phyloP scores from a whole-genome alignment of 257 asterid species.

The Petunia axillaris region DNA sequence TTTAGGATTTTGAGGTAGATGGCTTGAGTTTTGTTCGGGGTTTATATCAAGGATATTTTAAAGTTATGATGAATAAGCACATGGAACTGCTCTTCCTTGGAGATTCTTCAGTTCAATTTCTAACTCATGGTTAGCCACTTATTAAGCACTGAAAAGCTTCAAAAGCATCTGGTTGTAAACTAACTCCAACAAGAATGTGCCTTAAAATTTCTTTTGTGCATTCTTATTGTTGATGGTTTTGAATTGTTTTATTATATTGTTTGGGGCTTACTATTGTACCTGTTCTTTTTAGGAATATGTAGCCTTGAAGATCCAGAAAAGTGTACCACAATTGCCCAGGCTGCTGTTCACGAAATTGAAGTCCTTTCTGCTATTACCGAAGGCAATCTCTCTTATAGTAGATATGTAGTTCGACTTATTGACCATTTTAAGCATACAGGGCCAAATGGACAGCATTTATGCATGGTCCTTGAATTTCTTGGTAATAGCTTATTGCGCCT shows the following conservation, averaged over 20 bases:
- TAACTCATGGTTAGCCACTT: background rate
- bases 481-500: conserved; percentile 90
- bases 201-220: background rate
- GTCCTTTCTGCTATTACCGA: conserved; percentile 78
- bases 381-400: conserved; percentile 69
- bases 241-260: background rate
- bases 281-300: conserved; percentile 61
- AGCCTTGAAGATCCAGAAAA: conserved; percentile 97
- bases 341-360: conserved; percentile 93
- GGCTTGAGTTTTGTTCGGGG: too few relatives aligned
- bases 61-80: conserved; percentile 20
- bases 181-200: background rate
- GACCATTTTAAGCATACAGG: conserved; percentile 95
- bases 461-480: conserved; percentile 98
- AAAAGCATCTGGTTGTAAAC: background rate
- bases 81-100: background rate
- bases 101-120: background rate
- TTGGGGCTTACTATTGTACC: conserved; percentile 9
- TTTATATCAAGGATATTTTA: background rate
- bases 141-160: background rate
- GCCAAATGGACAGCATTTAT: conserved; percentile 96
- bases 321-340: conserved; percentile 97
- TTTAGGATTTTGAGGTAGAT: too few relatives aligned
- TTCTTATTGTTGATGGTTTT: conserved; percentile 17
- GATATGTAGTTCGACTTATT: conserved; percentile 69